Base-by-base conservation (phyloP, 768 basidiomycete species). In the Trametes punicea region DNA sequence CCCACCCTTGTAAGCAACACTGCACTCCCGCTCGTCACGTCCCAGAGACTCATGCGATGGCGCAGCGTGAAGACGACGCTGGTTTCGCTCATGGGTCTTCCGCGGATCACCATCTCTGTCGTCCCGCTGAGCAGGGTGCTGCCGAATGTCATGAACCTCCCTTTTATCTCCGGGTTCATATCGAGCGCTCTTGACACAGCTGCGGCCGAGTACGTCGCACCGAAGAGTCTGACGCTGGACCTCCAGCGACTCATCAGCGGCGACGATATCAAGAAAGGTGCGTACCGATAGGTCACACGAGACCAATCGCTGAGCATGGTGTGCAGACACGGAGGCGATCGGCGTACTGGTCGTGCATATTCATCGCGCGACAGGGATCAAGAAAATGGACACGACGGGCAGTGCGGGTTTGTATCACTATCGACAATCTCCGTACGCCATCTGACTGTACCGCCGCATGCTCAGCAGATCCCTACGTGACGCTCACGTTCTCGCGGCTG, bases 91-190 rank as follows among this genome's bases (percentile, higher is more conserved):
- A 80, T 90, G 61, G 88, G 88, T 16, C 79, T 87, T 6, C 90
- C 90, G 0, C 75, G 77, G 33, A 79, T 87, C 38, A 79, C 80
- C 20, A 73, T 87, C 27, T 82, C 81, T 18, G 86, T 82, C 42
- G 81, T 83, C 2, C 87, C 89, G 0, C 74, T 90, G 59, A 73
- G 79, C 41, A 79, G 76, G 60, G 68, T 75, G 6, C 79, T 88
- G n/a, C 76, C 87, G 15, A 89, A 90, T 66, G 74, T 91, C n/a
- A 83, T 91, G 77, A 85, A 91, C 68, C 66, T 91, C 1, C 89
- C 89, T 0, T 79, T 83, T 48, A 70, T 92, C 46, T 84, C 81
- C 2, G 75, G 77, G 0, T 90, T 88, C 76, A 73, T 91, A 27
- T 83, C 88, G 62, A 79, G 75, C 48, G 77, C 81, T 3, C 84